These are phyloP conservation scores for Fusarium redolens DNA, from an alignment of 2,329 filamentous ascomycete genomes.

Conservation along the genomic window DNA sequence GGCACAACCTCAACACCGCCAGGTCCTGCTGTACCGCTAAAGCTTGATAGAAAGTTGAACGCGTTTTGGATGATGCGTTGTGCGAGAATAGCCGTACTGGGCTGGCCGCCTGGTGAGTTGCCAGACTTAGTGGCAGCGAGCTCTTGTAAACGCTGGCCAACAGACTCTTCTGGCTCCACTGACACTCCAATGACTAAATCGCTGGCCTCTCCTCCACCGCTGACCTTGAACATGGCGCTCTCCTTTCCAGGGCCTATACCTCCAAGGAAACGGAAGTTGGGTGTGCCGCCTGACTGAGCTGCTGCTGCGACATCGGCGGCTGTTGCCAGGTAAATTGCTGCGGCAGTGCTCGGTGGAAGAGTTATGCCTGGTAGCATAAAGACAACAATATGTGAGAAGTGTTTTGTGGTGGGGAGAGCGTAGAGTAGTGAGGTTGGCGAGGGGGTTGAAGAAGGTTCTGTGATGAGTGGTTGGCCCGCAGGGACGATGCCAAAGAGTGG, in stretches of 20 bases:
- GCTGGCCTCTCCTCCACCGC: constrained; percentile 49
- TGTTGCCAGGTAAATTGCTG: constrained; percentile 86
- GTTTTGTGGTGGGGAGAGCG: constrained; percentile 57
- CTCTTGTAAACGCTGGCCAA: constrained; percentile 75
- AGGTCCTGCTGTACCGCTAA: constrained; percentile 72
- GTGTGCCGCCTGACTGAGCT: constrained; percentile 54
- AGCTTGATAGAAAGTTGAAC: constrained; percentile 94
- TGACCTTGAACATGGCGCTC: constrained; percentile 87
- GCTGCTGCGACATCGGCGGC: constrained; percentile 54
- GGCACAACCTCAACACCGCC: constrained; percentile 86
- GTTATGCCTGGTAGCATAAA: constrained; percentile 84
- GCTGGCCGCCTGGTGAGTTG: constrained; percentile 49
- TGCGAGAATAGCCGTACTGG: constrained; percentile 82
- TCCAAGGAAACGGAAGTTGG: constrained; percentile 85
- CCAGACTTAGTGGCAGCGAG: constrained; percentile 55
- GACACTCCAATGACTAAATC: constrained; percentile 84
- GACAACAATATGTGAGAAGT: constrained; percentile 86
- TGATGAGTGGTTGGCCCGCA: constrained; percentile 68
- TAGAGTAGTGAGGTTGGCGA: constrained; percentile 68
- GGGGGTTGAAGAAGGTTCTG: constrained; percentile 63
- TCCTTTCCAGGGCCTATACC: constrained; percentile 91
- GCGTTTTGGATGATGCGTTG: constrained; percentile 96
- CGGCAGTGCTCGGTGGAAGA: constrained; percentile 81
- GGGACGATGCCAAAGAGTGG: constrained; percentile 70
- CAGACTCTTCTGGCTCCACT: constrained; percentile 79